Evolutionary conservation across 768 basidiomycete species (phyloP), one percentile per base, ranked within the genome.

Genomic region (Auricularia cornea): DNA sequence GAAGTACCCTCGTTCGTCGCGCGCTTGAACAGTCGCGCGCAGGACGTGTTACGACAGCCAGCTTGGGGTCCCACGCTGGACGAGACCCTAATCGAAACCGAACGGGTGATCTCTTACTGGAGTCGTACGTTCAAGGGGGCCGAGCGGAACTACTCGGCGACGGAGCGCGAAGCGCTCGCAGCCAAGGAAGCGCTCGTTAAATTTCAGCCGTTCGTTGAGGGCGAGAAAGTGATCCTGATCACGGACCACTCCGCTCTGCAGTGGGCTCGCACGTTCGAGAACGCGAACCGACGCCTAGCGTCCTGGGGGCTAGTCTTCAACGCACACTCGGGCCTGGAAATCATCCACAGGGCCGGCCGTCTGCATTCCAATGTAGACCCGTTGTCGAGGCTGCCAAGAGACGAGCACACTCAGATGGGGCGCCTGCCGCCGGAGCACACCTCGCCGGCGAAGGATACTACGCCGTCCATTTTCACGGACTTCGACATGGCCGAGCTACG

Each of bases 81-180:
- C 14, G 14, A 2, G 8, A 35, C 35, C 1, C 10, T 35, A 35
- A 35, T 35, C 35, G 35, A 35, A 14, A 35, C 35, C 35, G 35
- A 35, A 35, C 35, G 35, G 10, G 35, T 35, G 35, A 14, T 35
- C 14, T 35, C 35, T 10, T 35, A 35, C 14, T 74, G 75, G 74
- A 68, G 66, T 18, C 48, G 69, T 11, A 68, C 71, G 2, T 60
- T 77, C 10, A 70, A 77, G 66, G 66, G 71, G 0, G 71, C 77
- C 0, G 75, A 78, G 61, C 28, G 68, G 5, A 75, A 75, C 52
- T 79, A 79, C 48, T 76, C 76, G 0, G 68, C 73, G 1, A 79
- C 78, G 0, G 76, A 79, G 67, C 20, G 73, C 32, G 76, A 79
- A 68, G 78, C 77, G 0, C 60, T 79, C 32, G 76, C 72, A 0